phyloP scores from a whole-genome alignment of 768 basidiomycete species.

The Collybia nuda region DNA sequence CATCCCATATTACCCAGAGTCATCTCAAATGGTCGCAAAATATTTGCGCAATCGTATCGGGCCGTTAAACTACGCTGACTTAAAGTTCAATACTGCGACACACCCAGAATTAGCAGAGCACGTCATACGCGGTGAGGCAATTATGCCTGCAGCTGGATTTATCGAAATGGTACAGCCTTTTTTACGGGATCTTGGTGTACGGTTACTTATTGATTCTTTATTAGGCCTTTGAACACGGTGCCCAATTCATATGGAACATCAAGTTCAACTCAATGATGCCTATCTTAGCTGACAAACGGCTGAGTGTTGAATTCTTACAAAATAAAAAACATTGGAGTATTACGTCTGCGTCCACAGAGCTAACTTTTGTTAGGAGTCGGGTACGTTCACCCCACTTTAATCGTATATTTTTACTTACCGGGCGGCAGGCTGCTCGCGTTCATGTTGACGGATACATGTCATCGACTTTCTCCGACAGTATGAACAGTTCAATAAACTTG shows the following conservation, averaged over 20 bases:
- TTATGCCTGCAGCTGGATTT: conserved; percentile 47
- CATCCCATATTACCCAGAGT: conserved; percentile 17
- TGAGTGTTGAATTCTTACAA: conserved; percentile 13
- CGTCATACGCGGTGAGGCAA: conserved; percentile 41
- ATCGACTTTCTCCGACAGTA: conserved; percentile 5
- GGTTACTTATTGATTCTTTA: neutral
- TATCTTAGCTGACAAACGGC: conserved; percentile 15
- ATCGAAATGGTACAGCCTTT: conserved; percentile 31
- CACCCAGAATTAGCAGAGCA: conserved; percentile 43
- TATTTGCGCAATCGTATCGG: conserved; percentile 26
- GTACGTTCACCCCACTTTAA: neutral
- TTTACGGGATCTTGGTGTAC: neutral
- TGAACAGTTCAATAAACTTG: conserved; percentile 8
- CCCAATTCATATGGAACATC: conserved; percentile 17
- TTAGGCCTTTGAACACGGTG: conserved; percentile 36
- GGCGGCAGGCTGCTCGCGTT: conserved; percentile 9
- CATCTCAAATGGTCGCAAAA: conserved; percentile 8
- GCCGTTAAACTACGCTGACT: conserved; percentile 32
- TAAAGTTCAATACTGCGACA: conserved; percentile 33
- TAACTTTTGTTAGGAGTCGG: conserved; percentile 1
- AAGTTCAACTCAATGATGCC: conserved; percentile 17
- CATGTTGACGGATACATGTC: conserved; percentile 22
- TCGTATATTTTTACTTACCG: neutral
- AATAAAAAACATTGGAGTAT: conserved; percentile 25
- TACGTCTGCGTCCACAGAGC: conserved; percentile 13